Percentiles rank a stretch among this genome's conserved stretches.
Evolutionary conservation across 495 filamentous ascomycete genomes (phyloP).

Genomic region (Penicillium soppii): DNA sequence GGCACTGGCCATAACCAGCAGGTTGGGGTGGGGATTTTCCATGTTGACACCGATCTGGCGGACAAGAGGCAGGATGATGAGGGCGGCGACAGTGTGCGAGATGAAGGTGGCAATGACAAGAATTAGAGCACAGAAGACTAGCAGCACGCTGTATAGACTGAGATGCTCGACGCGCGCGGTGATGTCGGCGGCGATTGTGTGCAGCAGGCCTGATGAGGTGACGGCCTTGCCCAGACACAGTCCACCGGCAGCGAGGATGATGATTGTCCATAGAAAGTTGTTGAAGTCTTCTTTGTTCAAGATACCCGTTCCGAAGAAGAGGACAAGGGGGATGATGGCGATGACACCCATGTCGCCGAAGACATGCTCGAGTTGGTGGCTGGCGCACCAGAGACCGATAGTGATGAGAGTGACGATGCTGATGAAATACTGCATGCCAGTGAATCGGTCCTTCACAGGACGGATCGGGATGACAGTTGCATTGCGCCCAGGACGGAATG

Average conservation of each 20-base stretch:
- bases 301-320: constrained; percentile 97
- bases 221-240: constrained; percentile 93
- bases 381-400: constrained; percentile 89
- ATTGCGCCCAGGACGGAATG: constrained; percentile 79
- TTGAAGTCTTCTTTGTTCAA: constrained; percentile 99
- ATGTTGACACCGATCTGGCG: constrained; percentile 79
- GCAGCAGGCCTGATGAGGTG: constrained; percentile 86
- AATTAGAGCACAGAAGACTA: constrained; percentile 83
- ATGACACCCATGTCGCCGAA: constrained; percentile 99
- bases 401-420: constrained; percentile 78
- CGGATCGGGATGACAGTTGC: constrained; percentile 92
- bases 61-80: constrained; percentile 93
- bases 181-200: constrained; percentile 78
- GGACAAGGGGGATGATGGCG: constrained; percentile 89
- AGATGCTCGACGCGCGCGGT: constrained; percentile 70
- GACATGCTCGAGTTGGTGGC: constrained; percentile 78
- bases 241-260: constrained; percentile 94
- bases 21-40: constrained; percentile 86
- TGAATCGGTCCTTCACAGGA: constrained; percentile 81
- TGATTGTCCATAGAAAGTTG: constrained; percentile 99
- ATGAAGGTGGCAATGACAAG: constrained; percentile 97
- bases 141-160: constrained; percentile 81
- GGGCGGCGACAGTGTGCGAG: constrained; percentile 91
- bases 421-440: constrained; percentile 92
- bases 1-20: constrained; percentile 85